Base-by-base conservation (phyloP, 345 rosid species). In the Gossypium ekmanianum region DNA sequence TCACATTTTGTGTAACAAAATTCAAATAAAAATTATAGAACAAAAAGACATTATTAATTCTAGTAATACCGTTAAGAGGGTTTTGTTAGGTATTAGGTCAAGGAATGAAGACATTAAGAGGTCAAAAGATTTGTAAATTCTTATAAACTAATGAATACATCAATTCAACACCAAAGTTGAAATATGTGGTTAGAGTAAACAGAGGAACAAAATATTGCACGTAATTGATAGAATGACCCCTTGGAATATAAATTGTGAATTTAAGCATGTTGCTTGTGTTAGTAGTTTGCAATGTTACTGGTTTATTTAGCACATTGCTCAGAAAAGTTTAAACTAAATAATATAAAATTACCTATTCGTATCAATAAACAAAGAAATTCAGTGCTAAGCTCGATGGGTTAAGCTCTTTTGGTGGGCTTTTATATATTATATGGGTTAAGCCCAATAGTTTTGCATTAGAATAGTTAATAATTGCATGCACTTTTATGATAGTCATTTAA, bases 101-200 rank as follows among this genome's bases (percentile, higher is more conserved):
- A 64, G 26, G 16, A 43, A 43, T 43, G 51, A 43, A 41, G 50
- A 11, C n/a, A 34, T 65, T 41, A 43, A n/a, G 41, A 68, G 55
- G 48, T 68, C 72, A 48, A 22, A 68, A 68, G 11, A 47, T 47
- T 13, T 29, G 3, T 43, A 43, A 43, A 24, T 68, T 24, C 18
- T 13, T 68, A 67, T 68, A 16, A 68, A 68, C 57, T 16, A 24
- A 50, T 68, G 57, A 47, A 47, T 20, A 22, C 47, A 67, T 52
- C 50, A 62, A 18, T 45, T 51, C 20, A 24, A 44, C 10, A 2
- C 45, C 44, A 9, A n/a, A 63, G 51, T 63, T 50, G 70, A 48
- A 14, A 51, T 61, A 27, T 3, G 14, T 16, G 27, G 14, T 52
- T 74, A 2, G 13, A 3, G 17, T 74, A 44, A 63, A 63, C 39